phyloP scores from a whole-genome alignment of 305 asterid species.

The Caryopteris hybrid region DNA sequence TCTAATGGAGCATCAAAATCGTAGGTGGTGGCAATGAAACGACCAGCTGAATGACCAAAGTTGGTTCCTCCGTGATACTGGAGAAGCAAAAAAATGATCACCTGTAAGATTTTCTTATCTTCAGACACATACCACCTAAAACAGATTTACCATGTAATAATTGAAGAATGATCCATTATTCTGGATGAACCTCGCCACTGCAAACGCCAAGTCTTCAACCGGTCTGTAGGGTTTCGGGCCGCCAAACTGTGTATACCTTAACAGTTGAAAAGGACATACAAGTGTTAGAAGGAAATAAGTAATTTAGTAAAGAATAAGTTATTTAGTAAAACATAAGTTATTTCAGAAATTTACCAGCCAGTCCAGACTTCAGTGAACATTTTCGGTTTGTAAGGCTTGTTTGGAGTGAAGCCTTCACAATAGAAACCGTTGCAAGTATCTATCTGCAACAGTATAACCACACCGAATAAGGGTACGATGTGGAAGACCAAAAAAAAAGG shows the following conservation, averaged over 20 bases:
- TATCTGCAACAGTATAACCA: no score
- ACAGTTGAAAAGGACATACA: no score
- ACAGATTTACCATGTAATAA: slow-evolving; percentile 75
- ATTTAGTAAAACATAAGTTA: no score
- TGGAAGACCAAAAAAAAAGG: no score
- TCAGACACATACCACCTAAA: no score
- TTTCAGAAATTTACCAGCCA: slow-evolving; percentile 89
- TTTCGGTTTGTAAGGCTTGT: slow-evolving; percentile 69
- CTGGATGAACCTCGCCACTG: slow-evolving; percentile 86
- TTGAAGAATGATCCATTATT: slow-evolving; percentile 90
- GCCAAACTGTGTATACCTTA: slow-evolving; percentile 76
- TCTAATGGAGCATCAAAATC: slow-evolving; percentile 92
- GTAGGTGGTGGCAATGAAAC: slow-evolving; percentile 79
- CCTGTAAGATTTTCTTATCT: no score
- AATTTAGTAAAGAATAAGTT: no score
- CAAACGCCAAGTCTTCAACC: slow-evolving; percentile 83
- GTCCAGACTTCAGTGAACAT: slow-evolving; percentile 94
- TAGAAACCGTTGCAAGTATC: slow-evolving; percentile 89
- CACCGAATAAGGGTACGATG: no score
- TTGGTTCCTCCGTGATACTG: slow-evolving; percentile 98
- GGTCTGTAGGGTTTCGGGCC: slow-evolving; percentile 74
- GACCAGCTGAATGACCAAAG: slow-evolving; percentile 78
- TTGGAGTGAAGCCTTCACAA: slow-evolving; percentile 74
- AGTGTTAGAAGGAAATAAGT: no score
- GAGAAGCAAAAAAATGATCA: neutral